A percentile compares a stretch with the other conserved stretches of the same genome.
phyloP scores from a whole-genome alignment of 2,329 filamentous ascomycete species.

The Blumeria hordei region DNA sequence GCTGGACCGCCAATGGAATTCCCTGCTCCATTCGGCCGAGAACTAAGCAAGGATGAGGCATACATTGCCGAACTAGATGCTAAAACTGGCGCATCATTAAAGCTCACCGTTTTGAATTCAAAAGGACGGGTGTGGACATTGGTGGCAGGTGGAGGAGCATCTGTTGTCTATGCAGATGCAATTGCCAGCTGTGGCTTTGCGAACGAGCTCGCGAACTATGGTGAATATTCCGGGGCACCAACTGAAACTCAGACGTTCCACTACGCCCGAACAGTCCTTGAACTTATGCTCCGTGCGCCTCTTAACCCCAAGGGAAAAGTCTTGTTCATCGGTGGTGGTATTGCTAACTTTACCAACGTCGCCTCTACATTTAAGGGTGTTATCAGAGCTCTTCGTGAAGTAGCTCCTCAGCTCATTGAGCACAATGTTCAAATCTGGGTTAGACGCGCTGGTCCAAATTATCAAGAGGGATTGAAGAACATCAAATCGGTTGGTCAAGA shows the following conservation, averaged over 20 bases:
- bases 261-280: conserved; percentile 90
- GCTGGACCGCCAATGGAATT: conserved; percentile 97
- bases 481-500: conserved; percentile 93
- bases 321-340: conserved; percentile 97
- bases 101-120: conserved; percentile 86
- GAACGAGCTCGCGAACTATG: conserved; percentile 94
- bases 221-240: conserved; percentile 96
- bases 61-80: conserved; percentile 98
- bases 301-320: conserved; percentile 79
- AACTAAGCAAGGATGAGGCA: conserved; percentile 94
- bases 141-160: conserved; percentile 96
- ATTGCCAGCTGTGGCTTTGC: conserved; percentile 93
- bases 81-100: conserved; percentile 96
- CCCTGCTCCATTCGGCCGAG: conserved; percentile 94
- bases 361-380: conserved; percentile 99
- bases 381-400: conserved; percentile 84
- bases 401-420: conserved; percentile 63
- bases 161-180: conserved; percentile 95
- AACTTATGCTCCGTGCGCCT: conserved; percentile 89
- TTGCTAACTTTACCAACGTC: conserved; percentile 99
- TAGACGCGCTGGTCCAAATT: conserved; percentile 74
- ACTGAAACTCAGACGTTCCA: conserved; percentile 98
- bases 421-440: conserved; percentile 99
- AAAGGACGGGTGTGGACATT: conserved; percentile 91
- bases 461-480: conserved; percentile 99